Evolutionary conservation across 1,284 basidiomycete genomes (phyloP).

Genomic region (Xanthoconium separans): DNA sequence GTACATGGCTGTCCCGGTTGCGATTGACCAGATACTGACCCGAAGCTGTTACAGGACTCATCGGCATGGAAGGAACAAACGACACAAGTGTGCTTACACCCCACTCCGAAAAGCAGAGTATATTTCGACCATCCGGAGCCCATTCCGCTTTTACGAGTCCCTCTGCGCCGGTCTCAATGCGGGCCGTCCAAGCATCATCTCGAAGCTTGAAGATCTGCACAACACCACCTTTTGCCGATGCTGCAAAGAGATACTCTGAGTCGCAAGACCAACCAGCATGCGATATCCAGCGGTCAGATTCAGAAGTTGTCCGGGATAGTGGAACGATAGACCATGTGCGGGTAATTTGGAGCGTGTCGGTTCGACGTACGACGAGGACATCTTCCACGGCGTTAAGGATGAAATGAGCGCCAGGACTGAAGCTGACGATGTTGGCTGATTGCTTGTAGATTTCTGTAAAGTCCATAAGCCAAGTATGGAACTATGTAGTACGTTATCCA

Average conservation of each 20-base stretch:
- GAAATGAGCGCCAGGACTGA: constrained; percentile 75
- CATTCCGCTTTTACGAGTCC: constrained; percentile 82
- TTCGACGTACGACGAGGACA: constrained; percentile 68
- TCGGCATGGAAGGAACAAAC: constrained; percentile 1
- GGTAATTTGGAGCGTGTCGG: constrained; percentile 74
- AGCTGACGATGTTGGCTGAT: constrained; percentile 60
- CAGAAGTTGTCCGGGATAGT: constrained; percentile 36
- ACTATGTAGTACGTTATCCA: neutral
- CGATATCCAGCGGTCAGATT: constrained; percentile 50
- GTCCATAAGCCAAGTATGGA: constrained; percentile 45
- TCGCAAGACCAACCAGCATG: constrained; percentile 81
- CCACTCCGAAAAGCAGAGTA: constrained; percentile 88
- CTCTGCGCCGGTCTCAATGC: constrained; percentile 77
- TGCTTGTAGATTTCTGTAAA: constrained; percentile 83
- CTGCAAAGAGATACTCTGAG: constrained; percentile 78
- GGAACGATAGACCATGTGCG: constrained; percentile 67
- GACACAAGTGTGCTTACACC: constrained; percentile 56
- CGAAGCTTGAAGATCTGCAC: constrained; percentile 73
- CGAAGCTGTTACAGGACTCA: constrained; percentile 55
- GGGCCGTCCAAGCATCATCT: constrained; percentile 71
- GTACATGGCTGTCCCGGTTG: constrained; percentile 66
- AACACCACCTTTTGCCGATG: constrained; percentile 60
- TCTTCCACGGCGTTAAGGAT: constrained; percentile 72
- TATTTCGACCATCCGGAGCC: constrained; percentile 76
- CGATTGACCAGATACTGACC: constrained; percentile 77